Conservation (phyloP, 78 protist species). For the Dictyostelium capitatum region DNA sequence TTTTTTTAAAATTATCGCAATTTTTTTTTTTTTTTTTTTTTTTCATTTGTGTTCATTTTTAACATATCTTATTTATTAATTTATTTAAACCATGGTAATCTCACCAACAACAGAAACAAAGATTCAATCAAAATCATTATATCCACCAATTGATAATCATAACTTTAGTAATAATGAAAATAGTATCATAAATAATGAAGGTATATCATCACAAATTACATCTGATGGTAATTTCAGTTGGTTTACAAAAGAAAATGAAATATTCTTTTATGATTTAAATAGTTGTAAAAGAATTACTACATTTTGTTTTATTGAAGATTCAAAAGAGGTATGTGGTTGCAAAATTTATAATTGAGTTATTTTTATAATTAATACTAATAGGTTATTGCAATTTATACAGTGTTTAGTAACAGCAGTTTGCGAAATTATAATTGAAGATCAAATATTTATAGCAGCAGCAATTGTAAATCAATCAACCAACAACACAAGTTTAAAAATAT, state of each 20-base stretch:
- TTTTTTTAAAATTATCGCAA: too few species aligned
- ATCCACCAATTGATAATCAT: neutral
- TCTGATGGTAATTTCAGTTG: constrained; percentile 51
- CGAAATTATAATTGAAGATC: neutral
- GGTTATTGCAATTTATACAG: neutral
- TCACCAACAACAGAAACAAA: neutral
- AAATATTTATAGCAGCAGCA: constrained; percentile 28
- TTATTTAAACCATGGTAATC: too few species aligned
- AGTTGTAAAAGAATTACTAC: constrained; percentile 56
- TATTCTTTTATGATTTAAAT: constrained; percentile 28
- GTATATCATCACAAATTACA: constrained; percentile 28
- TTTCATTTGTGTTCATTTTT: too few species aligned
- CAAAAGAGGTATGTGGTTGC: constrained; percentile 11
- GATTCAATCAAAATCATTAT: neutral
- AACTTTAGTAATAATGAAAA: neutral
- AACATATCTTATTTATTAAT: too few species aligned
- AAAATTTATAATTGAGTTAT: neutral
- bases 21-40: too few species aligned
- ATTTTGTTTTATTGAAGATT: constrained; percentile 45
- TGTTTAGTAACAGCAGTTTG: constrained; percentile 47
- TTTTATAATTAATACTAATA: neutral
- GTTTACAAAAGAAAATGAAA: constrained; percentile 38
- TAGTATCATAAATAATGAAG: neutral
- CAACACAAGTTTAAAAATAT: constrained; percentile 17
- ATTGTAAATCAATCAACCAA: neutral